Conservation (phyloP, 2,329 filamentous ascomycete genomes). For the Fragosphaeria purpurea region DNA sequence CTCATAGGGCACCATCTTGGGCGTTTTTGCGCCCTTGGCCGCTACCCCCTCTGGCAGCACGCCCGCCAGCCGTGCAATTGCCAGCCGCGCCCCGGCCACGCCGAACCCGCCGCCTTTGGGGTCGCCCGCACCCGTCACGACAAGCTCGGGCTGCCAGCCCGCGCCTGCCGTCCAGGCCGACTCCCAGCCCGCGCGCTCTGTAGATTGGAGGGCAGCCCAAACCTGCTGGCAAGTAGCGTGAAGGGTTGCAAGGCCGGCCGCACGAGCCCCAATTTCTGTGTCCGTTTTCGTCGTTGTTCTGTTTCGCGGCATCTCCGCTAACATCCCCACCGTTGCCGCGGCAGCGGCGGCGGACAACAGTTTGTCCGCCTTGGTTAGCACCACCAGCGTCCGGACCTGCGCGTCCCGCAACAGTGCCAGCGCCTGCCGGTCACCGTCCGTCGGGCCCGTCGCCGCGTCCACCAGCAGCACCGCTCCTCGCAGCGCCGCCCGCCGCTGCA, state of each 20-base stretch:
- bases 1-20: conserved; percentile 24
- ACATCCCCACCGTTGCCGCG: not conserved
- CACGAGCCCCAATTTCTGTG: conserved; percentile 10
- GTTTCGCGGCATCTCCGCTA: too few relatives aligned
- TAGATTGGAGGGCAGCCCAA: conserved; percentile 19
- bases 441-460: conserved; percentile 41
- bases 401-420: conserved; percentile 36
- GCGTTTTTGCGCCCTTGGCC: not conserved
- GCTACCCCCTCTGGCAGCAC: conserved; percentile 12
- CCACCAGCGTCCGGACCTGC: conserved; percentile 35
- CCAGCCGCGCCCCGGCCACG: conserved; percentile 22
- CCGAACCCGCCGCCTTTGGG: conserved; percentile 19
- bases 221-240: conserved; percentile 15
- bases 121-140: conserved; percentile 25
- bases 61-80: conserved; percentile 24
- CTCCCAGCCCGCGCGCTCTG: conserved; percentile 11
- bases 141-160: conserved; percentile 24
- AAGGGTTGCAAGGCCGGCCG: not conserved
- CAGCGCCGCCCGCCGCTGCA: conserved; percentile 35
- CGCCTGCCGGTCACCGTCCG: conserved; percentile 36
- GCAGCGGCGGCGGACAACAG: conserved; percentile 12
- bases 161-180: conserved; percentile 16
- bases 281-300: not conserved
- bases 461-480: conserved; percentile 44
- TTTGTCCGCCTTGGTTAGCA: conserved; percentile 50